phyloP scores from a whole-genome alignment of 2,329 filamentous ascomycete genomes.

The Aspergillus oerlinghausenensis region DNA sequence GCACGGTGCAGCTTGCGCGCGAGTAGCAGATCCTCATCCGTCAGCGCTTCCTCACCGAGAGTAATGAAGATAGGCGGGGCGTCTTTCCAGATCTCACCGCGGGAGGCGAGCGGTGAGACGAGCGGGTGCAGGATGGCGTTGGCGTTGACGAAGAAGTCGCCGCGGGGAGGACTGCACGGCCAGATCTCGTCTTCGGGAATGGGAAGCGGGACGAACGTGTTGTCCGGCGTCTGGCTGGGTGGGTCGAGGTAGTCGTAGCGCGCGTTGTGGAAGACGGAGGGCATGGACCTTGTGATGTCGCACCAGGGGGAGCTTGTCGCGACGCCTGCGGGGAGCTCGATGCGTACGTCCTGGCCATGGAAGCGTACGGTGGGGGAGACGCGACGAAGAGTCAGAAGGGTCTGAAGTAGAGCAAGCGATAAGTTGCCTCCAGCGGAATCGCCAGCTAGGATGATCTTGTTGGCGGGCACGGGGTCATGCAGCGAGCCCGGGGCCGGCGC shows the following conservation, averaged over 20 bases:
- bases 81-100: slow-evolving; percentile 36
- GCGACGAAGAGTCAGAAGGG: slow-evolving; percentile 39
- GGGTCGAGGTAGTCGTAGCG: slow-evolving; percentile 38
- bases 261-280: slow-evolving; percentile 34
- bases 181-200: slow-evolving; percentile 36
- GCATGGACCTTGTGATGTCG: slow-evolving; percentile 41
- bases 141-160: slow-evolving; percentile 40
- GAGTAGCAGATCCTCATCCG: slow-evolving; percentile 38
- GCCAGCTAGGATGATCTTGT: slow-evolving; percentile 43
- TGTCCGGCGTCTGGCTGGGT: slow-evolving; percentile 21
- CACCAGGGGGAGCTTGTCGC: slow-evolving; percentile 40
- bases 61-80: slow-evolving; percentile 40
- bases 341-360: slow-evolving; percentile 35
- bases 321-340: slow-evolving; percentile 40
- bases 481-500: slow-evolving; percentile 40
- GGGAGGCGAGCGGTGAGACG: slow-evolving; percentile 35
- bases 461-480: slow-evolving; percentile 39
- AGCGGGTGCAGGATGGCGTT: slow-evolving; percentile 37
- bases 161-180: slow-evolving; percentile 39
- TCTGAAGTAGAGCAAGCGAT: slow-evolving; percentile 37
- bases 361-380: slow-evolving; percentile 33
- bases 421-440: slow-evolving; percentile 46
- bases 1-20: slow-evolving; percentile 37
- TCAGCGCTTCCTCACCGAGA: slow-evolving; percentile 38
- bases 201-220: slow-evolving; percentile 20